Conservation (phyloP, 345 rosid species). For the Psidium friedrichsthalianum region DNA sequence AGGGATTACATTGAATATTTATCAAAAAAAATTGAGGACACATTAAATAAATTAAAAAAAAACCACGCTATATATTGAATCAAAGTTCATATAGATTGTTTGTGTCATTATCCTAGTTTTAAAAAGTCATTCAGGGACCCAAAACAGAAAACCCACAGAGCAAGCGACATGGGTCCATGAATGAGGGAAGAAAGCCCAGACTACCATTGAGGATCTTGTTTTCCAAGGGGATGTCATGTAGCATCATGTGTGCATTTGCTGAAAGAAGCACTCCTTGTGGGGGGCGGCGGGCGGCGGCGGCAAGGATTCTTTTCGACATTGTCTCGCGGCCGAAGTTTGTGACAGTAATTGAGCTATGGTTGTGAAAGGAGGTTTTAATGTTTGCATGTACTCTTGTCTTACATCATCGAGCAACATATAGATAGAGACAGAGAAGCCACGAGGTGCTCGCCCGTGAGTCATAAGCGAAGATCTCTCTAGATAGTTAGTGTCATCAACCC, state of each 20-base stretch:
- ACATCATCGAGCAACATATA: not conserved
- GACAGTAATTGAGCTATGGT: not conserved
- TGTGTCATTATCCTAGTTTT: too few species aligned
- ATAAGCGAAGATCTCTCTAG: too few species aligned
- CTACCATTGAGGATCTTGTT: not conserved
- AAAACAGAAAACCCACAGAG: not conserved
- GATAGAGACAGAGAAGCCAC: too few species aligned
- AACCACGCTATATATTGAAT: too few species aligned
- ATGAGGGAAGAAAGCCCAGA: not conserved
- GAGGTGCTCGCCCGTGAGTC: too few species aligned
- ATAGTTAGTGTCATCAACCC: too few species aligned
- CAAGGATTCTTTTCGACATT: not conserved
- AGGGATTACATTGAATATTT: too few species aligned
- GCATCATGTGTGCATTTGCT: not conserved
- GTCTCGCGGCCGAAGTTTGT: not conserved
- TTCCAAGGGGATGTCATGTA: not conserved
- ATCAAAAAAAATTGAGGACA: too few species aligned
- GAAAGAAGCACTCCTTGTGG: too few species aligned
- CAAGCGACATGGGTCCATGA: not conserved
- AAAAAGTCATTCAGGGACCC: not conserved
- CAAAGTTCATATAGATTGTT: too few species aligned
- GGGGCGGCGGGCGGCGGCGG: too few species aligned
- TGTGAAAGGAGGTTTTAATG: not conserved
- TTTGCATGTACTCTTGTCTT: not conserved
- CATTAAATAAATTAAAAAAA: too few species aligned